Conservation (phyloP, 2,329 filamentous ascomycete species). For the Colletotrichum sp. region DNA sequence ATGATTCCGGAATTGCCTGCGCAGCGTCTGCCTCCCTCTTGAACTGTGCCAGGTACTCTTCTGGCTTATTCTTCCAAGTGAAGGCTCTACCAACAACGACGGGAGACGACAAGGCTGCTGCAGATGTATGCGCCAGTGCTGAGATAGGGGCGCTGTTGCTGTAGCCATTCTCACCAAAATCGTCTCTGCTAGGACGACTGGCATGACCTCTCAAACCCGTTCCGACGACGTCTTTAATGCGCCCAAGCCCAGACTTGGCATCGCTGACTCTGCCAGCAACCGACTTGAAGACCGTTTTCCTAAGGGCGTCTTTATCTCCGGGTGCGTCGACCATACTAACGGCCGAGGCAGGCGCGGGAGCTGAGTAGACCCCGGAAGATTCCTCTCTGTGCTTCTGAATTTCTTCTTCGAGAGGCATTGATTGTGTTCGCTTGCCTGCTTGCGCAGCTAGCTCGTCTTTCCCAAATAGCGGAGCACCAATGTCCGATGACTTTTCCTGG, state of each 20-base stretch:
- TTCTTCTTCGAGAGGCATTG: conserved; percentile 59
- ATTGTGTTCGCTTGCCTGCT: conserved; percentile 55
- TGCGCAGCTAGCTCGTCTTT: conserved; percentile 54
- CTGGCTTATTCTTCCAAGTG: conserved; percentile 69
- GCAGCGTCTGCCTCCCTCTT: conserved; percentile 16
- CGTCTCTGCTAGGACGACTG: conserved; percentile 63
- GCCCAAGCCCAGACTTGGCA: conserved; percentile 80
- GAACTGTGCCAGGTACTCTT: conserved; percentile 53
- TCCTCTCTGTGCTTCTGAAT: conserved; percentile 50
- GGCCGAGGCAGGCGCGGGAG: conserved; percentile 48
- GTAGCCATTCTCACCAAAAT: conserved; percentile 44
- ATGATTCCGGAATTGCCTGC: neutral
- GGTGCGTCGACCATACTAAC: conserved; percentile 52
- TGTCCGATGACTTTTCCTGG: conserved; percentile 52
- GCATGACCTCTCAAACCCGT: conserved; percentile 58
- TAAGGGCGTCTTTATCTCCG: conserved; percentile 61
- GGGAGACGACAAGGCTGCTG: conserved; percentile 33
- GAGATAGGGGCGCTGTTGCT: conserved; percentile 36
- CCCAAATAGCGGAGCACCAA: conserved; percentile 55
- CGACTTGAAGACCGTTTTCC: conserved; percentile 76
- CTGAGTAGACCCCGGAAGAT: conserved; percentile 46
- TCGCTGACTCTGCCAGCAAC: conserved; percentile 82
- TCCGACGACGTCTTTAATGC: conserved; percentile 86
- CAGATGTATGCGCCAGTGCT: conserved; percentile 40
- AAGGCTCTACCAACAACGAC: conserved; percentile 56